phyloP scores from a whole-genome alignment of 768 basidiomycete species.

The Boletales sp. region DNA sequence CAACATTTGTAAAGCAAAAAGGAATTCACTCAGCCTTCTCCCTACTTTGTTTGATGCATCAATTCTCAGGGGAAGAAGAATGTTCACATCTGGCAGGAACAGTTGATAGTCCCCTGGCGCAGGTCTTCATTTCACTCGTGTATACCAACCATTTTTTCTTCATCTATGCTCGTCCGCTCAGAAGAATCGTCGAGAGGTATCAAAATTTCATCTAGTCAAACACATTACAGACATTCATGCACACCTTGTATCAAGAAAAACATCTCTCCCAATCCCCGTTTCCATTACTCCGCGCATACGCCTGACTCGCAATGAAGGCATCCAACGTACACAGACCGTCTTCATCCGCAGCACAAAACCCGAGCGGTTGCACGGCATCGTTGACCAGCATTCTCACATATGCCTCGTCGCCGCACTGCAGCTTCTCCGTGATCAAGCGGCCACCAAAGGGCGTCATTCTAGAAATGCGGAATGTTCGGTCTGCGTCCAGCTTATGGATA shows the following conservation, averaged over 20 bases:
- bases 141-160: too few species aligned
- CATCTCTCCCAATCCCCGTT: constrained; percentile 71
- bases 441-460: constrained; percentile 71
- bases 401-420: constrained; percentile 40
- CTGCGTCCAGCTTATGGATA: constrained; percentile 16
- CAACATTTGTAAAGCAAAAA: too few species aligned
- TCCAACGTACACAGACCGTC: constrained; percentile 62
- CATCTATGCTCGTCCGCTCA: too few species aligned
- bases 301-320: constrained; percentile 68
- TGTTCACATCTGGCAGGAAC: too few species aligned
- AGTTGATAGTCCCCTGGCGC: too few species aligned
- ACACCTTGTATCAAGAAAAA: constrained; percentile 28
- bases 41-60: too few species aligned
- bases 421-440: constrained; percentile 69
- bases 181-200: too few species aligned
- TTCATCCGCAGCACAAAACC: constrained; percentile 52
- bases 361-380: constrained; percentile 61
- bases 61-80: too few species aligned
- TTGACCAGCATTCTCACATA: constrained; percentile 78
- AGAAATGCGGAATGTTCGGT: constrained; percentile 50
- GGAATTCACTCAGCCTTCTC: too few species aligned
- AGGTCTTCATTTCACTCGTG: too few species aligned
- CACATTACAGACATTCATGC: too few species aligned
- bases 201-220: too few species aligned
- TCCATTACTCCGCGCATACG: constrained; percentile 63